Evolutionary conservation across 2,329 filamentous ascomycete species (phyloP), one percentile per base, ranked within the genome.

Genomic region (Beauveria scarabaeidicola): DNA sequence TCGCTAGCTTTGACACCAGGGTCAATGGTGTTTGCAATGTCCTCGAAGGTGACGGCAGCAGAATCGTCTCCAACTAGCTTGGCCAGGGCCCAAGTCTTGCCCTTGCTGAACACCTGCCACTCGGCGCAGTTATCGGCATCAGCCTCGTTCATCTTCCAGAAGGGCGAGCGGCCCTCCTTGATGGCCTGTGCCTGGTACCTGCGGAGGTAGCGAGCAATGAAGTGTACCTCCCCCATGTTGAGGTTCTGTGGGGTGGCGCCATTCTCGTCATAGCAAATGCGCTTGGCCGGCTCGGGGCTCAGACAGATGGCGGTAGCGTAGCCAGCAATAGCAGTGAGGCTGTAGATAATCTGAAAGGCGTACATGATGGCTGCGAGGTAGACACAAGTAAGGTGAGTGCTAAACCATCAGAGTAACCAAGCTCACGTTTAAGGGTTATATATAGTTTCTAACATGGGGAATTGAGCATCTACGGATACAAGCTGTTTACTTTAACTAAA

Each of bases 11-110:
- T 59, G 62, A 57, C 57, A 36, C 63, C 66, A 36, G 65, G 65
- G 54, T 69, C 67, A 19, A 70, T 69, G 41, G 66, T 66, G 56
- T 52, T 63, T 19, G 68, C 68, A 44, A 69, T 65, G 23, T 69
- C 67, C 6, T 61, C 59, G 50, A 64, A 68, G 7, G 67, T 59
- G 10, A 69, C 64, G 25, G 54, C 63, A 6, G 68, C 65, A 53
- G 56, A 38, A 36, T 56, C 61, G 54, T 48, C 46, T 21, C 46
- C 46, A 9, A 66, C 61, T 62, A 69, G 68, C 64, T 69, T 69
- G 46, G 65, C 66, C 8, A 67, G 53, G 4, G 63, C 64, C 1
- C 65, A 46, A 27, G 63, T 64, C 46, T 48, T 48, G 3, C 63
- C 63, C 29, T 63, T 65, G 36, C 51, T 15, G 43, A 57, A 61